Evolutionary conservation across 345 rosid species (phyloP), one percentile per base, ranked within the genome.

Genomic region (Noccaea caerulescens): DNA sequence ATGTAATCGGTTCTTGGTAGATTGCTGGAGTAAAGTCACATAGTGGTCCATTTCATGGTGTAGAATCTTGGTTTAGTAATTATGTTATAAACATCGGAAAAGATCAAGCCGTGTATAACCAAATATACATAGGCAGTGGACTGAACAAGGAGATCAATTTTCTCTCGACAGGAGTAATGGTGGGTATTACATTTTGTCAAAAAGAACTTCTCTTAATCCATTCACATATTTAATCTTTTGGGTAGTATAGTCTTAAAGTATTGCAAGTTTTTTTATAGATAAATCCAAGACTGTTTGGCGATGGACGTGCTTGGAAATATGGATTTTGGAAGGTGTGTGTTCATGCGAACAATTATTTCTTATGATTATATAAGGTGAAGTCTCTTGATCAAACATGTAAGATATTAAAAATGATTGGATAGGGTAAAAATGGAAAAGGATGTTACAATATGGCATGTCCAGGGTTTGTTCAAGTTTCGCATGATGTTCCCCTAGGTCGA

Each of bases 91-190:
- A 36, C 4, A 20, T 65, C 3, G 13, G 2, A 3, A 6, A 8
- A 12, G 69, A 65, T 51, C 47, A 65, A 65, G 58, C 69, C 5
- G 20, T 58, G 1, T 65, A 65, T 51, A 65, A 34, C 25, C 69
- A 51, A 65, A 51, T 65, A 1, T 51, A 50, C 38, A 1, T 51
- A 37, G 70, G 70, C 4, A 66, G 38, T 66, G 70, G 62, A 41
- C 6, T 3, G 3, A 2, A 67, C 6, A 13, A 20, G 1, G 12
- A 30, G 7, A 16, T 67, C 43, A 67, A 54, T 67, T 53, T 41
- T 6, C 54, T 54, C 0, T 12, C 10, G 27, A 4, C 32, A 0
- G 54, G 49, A 2, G 3, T 39, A 10, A 65, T 67, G 71, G 71
- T 66, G 27, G 2, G 34, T 49, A 34, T 63, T 45, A 45, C 54